Conservation (phyloP, 352 stramenopile genomes). For the Pythium vanterpoolii region DNA sequence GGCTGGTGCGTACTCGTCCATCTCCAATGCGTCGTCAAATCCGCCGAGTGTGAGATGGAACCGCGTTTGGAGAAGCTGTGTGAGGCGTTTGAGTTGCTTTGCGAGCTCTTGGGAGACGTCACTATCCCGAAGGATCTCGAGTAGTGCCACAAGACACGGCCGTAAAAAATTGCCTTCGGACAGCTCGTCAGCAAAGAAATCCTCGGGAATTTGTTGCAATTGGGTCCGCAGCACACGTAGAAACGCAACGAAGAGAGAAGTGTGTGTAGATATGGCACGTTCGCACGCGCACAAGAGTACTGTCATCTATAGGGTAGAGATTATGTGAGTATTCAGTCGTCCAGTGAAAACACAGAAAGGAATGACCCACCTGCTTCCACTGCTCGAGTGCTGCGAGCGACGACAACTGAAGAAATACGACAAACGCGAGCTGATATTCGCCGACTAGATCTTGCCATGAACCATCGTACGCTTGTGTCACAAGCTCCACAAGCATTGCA, state of each 20-base stretch:
- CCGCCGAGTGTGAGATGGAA: conserved; percentile 15
- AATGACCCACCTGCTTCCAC: conserved; percentile 68
- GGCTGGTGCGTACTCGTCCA: conserved; percentile 29
- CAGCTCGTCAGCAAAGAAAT: conserved; percentile 23
- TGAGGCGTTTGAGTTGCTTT: conserved; percentile 11
- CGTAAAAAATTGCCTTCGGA: conserved; percentile 15
- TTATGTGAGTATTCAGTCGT: background rate
- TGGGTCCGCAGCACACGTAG: conserved; percentile 28
- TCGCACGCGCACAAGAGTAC: conserved; percentile 36
- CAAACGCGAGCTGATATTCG: conserved; percentile 92
- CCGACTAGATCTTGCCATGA: conserved; percentile 85
- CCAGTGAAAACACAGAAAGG: background rate
- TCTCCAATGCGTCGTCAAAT: background rate
- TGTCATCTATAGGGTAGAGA: conserved; percentile 24
- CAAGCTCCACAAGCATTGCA: conserved; percentile 40
- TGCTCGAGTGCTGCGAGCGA: conserved; percentile 91
- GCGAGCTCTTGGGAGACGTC: conserved; percentile 12
- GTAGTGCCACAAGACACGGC: conserved; percentile 22
- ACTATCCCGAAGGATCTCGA: conserved; percentile 31
- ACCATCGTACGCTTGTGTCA: conserved; percentile 14
- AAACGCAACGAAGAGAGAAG: conserved; percentile 29
- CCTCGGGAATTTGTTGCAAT: conserved; percentile 28
- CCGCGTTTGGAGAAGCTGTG: conserved; percentile 16
- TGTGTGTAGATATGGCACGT: conserved; percentile 17
- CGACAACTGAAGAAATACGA: conserved; percentile 92